Evolutionary conservation across 352 stramenopile species (phyloP), one percentile per base, ranked within the genome.

Genomic region (Phytophthora cactorum): DNA sequence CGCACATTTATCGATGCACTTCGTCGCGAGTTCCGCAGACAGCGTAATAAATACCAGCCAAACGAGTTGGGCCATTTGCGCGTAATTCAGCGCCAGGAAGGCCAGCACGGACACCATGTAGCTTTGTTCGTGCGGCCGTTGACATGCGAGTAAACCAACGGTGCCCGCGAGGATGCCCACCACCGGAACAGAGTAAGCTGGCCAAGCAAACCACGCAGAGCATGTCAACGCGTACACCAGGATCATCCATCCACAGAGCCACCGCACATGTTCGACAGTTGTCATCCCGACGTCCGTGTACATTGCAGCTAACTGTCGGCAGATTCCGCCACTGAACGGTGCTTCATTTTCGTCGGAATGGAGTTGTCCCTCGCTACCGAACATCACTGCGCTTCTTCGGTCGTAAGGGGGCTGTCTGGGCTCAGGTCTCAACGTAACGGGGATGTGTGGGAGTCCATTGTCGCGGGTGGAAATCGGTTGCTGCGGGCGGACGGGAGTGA

Each of bases 21-120:
- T 41, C 25, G 10, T 17, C 27, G 66, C 62, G 25, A 79, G 36
- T 45, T 79, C 66, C n/a, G 59, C 32, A 31, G 67, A 59, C 1
- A 81, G 47, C 14, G 60, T 58, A 43, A 62, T 50, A 29, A 75
- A 53, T 2, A 79, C 53, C 12, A 79, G 62, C 63, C 60, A 74
- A 1, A 62, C 44, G 7, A 79, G 67, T 34, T 75, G 43, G 32
- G 63, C 45, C 3, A 79, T 34, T 32, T 79, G 70, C 57, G 66
- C 63, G 53, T 73, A 81, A 56, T 81, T 81, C 25, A 72, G 38
- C 45, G 65, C 70, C 14, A 77, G 45, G 60, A 81, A 81, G 6
- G 49, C 50, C 10, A 72, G 41, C n/a, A 81, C 67, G 50, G 66
- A 79, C n/a, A 51, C 39, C 17, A 77, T 54, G 34, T 72, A 67